These are phyloP conservation scores for Salinomyces thailandicus DNA, from an alignment of 2,329 filamentous ascomycete species.

Conservation along the genomic window DNA sequence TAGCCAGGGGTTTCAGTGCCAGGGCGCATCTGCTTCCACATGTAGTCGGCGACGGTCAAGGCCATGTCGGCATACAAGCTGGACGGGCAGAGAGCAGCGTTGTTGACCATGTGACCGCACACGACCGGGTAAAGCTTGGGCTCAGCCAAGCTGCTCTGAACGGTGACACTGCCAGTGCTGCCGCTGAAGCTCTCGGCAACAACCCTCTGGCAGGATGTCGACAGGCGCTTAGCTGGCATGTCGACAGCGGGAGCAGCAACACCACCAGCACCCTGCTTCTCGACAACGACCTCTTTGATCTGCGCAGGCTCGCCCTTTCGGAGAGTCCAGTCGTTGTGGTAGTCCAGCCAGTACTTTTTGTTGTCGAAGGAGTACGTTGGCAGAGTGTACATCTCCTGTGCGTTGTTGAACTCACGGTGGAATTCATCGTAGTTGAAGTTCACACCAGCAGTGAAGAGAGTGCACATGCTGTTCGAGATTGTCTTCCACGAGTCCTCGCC, in stretches of 20 bases:
- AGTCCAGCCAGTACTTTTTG: conserved; percentile 64
- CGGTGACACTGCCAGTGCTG: conserved; percentile 49
- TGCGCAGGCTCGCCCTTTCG: conserved; percentile 52
- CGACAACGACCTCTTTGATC: conserved; percentile 29
- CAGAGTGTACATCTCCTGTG: conserved; percentile 51
- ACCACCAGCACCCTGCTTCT: conserved; percentile 25
- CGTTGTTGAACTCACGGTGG: conserved; percentile 50
- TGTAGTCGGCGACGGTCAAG: conserved; percentile 55
- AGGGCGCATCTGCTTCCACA: conserved; percentile 53
- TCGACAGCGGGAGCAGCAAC: conserved; percentile 32
- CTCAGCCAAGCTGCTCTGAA: conserved; percentile 56
- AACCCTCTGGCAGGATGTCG: conserved; percentile 55
- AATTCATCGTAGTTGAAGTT: conserved; percentile 62
- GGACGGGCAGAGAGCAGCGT: conserved; percentile 55
- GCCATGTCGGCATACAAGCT: conserved; percentile 55
- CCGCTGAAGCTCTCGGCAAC: conserved; percentile 52
- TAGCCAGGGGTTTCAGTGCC: conserved; percentile 46
- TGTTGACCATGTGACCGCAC: conserved; percentile 58
- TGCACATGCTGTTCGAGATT: conserved; percentile 46
- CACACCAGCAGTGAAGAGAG: conserved; percentile 52
- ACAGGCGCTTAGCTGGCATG: conserved; percentile 43
- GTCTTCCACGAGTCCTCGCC: conserved; percentile 56
- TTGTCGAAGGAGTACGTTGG: conserved; percentile 59
- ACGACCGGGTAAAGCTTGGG: conserved; percentile 53
- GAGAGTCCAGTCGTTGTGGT: conserved; percentile 60